phyloP scores from a whole-genome alignment of 371 early-diverging fungal species.

The Mortierella sp. region DNA sequence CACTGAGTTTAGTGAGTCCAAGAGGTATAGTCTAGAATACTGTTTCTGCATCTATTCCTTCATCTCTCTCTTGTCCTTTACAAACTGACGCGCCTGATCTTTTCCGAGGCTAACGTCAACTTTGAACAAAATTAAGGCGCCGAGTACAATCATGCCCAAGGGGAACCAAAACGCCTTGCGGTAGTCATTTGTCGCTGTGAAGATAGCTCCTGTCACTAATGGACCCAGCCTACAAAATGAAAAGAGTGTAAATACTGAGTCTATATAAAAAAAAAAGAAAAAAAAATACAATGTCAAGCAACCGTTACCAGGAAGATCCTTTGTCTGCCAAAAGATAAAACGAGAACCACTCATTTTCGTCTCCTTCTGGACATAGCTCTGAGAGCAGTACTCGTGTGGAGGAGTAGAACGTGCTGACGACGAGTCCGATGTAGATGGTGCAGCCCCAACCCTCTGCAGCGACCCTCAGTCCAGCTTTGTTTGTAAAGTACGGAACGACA shows the following conservation, averaged over 20 bases:
- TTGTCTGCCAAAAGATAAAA: conserved; percentile 71
- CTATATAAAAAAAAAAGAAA: too few species aligned
- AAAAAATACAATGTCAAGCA: too few species aligned
- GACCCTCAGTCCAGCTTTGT: conserved; percentile 18
- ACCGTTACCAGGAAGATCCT: conserved; percentile 64
- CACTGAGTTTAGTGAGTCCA: too few species aligned
- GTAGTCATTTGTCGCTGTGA: conserved; percentile 37
- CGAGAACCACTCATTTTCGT: conserved; percentile 65
- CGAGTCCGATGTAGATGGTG: conserved; percentile 22
- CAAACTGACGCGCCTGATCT: conserved; percentile 54
- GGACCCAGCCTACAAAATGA: conserved; percentile 76
- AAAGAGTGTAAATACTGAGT: not conserved
- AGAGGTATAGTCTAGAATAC: too few species aligned
- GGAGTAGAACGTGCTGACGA: conserved; percentile 40
- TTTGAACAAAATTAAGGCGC: conserved; percentile 39
- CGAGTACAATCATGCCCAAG: conserved; percentile 29
- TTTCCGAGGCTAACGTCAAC: conserved; percentile 62
- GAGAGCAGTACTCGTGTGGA: conserved; percentile 58
- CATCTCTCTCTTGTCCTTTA: conserved; percentile 22
- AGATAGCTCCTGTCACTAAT: conserved; percentile 63
- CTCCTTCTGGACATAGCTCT: conserved; percentile 60
- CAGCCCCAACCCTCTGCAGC: conserved; percentile 30
- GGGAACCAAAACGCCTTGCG: conserved; percentile 59
- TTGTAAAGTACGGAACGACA: conserved; percentile 22
- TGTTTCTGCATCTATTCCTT: too few species aligned